These are phyloP conservation scores for Cylindrodendrum hubeiense DNA, from an alignment of 2,329 filamentous ascomycete genomes.

Conservation along the genomic window DNA sequence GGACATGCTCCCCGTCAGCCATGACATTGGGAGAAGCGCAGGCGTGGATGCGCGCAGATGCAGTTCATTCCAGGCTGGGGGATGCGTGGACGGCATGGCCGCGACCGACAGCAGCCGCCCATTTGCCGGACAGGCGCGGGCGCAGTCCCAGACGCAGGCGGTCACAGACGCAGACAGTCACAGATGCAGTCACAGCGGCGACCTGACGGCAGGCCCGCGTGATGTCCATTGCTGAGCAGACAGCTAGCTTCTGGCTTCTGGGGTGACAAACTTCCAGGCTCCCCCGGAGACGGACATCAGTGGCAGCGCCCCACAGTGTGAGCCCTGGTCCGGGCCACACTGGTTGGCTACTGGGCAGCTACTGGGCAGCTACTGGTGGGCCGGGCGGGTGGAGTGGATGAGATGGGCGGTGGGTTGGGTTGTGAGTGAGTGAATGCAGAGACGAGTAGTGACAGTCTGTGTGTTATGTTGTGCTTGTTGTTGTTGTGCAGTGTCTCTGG, in stretches of 20 bases:
- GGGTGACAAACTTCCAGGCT: conserved; percentile 5
- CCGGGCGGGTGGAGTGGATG: conserved; percentile 20
- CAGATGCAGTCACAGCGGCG: neutral
- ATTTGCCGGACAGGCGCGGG: conserved; percentile 3
- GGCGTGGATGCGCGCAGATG: neutral
- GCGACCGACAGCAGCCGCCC: neutral
- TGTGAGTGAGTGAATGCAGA: conserved; percentile 21
- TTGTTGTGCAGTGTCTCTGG: conserved; percentile 35
- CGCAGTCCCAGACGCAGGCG: conserved; percentile 4
- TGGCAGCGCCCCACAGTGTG: conserved; percentile 40
- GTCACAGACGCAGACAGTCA: neutral
- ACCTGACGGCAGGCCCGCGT: neutral
- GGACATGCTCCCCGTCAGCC: conserved; percentile 14
- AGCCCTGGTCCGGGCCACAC: conserved; percentile 26
- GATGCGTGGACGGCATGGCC: neutral
- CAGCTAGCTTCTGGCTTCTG: neutral
- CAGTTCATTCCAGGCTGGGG: conserved; percentile 4
- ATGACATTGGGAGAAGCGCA: neutral
- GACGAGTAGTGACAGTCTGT: conserved; percentile 23
- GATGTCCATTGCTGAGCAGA: neutral
- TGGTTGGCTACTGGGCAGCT: conserved; percentile 3
- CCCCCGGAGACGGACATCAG: conserved; percentile 8
- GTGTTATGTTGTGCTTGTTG: conserved; percentile 42
- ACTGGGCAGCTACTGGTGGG: conserved; percentile 3
- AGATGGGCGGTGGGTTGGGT: conserved; percentile 21